Evolutionary conservation across 768 basidiomycete species (phyloP).

Genomic region (Mycena vulgaris): DNA sequence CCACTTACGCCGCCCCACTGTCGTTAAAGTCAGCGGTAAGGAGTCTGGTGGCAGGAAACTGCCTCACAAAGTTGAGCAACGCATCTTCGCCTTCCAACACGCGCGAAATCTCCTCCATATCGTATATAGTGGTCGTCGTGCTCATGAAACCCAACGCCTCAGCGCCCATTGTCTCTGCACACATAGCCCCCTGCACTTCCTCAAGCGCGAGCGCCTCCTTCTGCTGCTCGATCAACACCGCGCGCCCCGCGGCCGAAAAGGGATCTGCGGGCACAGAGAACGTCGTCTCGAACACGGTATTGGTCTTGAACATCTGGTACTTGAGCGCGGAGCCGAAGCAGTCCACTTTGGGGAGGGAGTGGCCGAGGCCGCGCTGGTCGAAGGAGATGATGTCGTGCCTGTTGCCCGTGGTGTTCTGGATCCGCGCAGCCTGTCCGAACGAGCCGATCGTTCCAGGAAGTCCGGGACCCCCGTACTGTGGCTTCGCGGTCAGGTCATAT

Average conservation of each 20-base stretch:
- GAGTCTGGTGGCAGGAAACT: not conserved
- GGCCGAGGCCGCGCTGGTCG: slow-evolving; percentile 38
- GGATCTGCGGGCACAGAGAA: slow-evolving; percentile 36
- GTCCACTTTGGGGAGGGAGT: slow-evolving; percentile 29
- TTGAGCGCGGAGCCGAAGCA: slow-evolving; percentile 30
- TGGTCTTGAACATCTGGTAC: slow-evolving; percentile 35
- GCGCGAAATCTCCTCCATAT: slow-evolving; percentile 38
- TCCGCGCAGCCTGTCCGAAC: slow-evolving; percentile 8
- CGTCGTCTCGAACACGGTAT: slow-evolving; percentile 38
- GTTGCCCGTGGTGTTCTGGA: slow-evolving; percentile 28
- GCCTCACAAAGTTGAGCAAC: slow-evolving; percentile 34
- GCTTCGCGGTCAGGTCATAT: not conserved
- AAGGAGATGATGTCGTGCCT: slow-evolving; percentile 40
- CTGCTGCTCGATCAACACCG: slow-evolving; percentile 37
- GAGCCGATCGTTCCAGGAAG: slow-evolving; percentile 25
- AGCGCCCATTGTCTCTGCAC: slow-evolving; percentile 29
- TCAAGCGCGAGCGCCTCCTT: slow-evolving; percentile 35
- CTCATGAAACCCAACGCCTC: slow-evolving; percentile 37
- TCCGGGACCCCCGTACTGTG: slow-evolving; percentile 34
- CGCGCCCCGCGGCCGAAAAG: slow-evolving; percentile 29
- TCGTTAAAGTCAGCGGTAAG: not conserved
- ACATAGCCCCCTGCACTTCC: slow-evolving; percentile 26
- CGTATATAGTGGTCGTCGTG: slow-evolving; percentile 35
- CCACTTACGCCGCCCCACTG: slow-evolving; percentile 34
- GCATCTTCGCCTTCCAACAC: slow-evolving; percentile 32